Base-by-base conservation (phyloP, 2,329 filamentous ascomycete species). In the Xylariaceae sp. region DNA sequence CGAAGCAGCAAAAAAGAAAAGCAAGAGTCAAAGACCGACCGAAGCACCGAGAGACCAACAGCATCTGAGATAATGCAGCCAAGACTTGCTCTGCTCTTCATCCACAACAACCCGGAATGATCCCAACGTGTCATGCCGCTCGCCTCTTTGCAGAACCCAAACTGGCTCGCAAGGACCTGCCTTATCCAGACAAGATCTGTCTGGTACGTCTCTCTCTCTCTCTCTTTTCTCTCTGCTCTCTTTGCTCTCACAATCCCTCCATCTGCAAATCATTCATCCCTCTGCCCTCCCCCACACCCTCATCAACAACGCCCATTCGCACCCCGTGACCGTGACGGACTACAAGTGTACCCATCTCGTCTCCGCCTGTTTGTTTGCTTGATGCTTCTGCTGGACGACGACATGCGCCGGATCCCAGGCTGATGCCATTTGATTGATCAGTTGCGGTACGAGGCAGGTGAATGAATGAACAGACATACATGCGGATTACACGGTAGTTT, bases 91-190 rank as follows among this genome's bases (percentile, higher is more conserved):
- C 52, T 30, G 17, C 9, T 45, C 10, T 13, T 13, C 13, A 13
- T 45, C 13, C 7, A 15, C 4, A 35, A 13, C 15, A 51, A 23
- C 50, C 55, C 58, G 55, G 51, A 51, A 23, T 44, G 23, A 30
- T 30, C 23, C 23, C 42, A 52, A 37, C 49, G 53, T 45, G 52
- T 23, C 47, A 47, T 34, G 13, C 50, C 47, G 55, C 50, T 55
- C 23, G 49, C 49, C 47, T 6, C 17, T 11, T 30, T 23, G 49
- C 23, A 53, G 61, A 9, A 10, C 17, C 3, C 49, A 57, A 37
- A 45, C 53, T 34, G 60, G 56, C 42, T 68, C 68, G 68, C 68
- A 60, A 69, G 68, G 67, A 70, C 68, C 66, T 70, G 63, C 68
- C 68, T 37, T 52, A 69, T 64, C 39, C 17, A 65, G 68, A 57